Base-by-base conservation (phyloP, 805 yeast species). In the Ogataea pilisensis region DNA sequence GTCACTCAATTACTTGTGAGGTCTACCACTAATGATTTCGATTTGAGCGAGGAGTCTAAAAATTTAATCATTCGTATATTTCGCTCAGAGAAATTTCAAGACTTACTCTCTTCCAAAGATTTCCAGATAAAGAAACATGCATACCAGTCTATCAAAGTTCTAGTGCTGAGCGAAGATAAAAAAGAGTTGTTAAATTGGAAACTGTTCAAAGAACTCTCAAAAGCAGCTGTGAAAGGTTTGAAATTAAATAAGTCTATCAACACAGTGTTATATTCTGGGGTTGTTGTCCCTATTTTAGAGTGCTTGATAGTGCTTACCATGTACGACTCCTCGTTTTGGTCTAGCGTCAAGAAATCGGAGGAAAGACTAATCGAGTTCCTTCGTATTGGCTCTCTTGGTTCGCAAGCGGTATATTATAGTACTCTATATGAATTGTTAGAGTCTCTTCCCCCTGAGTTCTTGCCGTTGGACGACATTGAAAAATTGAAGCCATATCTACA, bases 291-390 rank as follows among this genome's bases (percentile, higher is more conserved):
- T 12, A 69, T 81, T 11, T 49, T 83, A 49, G 69, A 71, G 12
- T 64, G 78, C 0, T 51, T 82, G 27, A 59, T 66, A 3, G 50
- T 63, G 0, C 49, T 82, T 21, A 68, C 75, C 13, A 55, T 58
- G n/a, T 60, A 68, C 32, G 73, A 76, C 45, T 65, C 70, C 14
- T 72, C 66, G 22, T 66, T 82, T 35, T 81, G 87, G 82, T 16
- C 37, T 1, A 60, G 68, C 3, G 74, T 72, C 17, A 82, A 81
- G 41, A 62, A 63, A 3, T 48, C 78, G 1, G 66, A 68, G 14
- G 68, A 66, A 3, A 70, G 69, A 43, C 53, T 84, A 9, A 34
- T 66, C 1, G 70, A 63, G 0, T 71, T 80, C 46, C 49, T 84
- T 17, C 63, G 63, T 11, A 45, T 78, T 12, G 84, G 88, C 0